These are phyloP conservation scores for Triticum urartu DNA, from an alignment of 176 grass and related monocot genomes.

Conservation along the genomic window DNA sequence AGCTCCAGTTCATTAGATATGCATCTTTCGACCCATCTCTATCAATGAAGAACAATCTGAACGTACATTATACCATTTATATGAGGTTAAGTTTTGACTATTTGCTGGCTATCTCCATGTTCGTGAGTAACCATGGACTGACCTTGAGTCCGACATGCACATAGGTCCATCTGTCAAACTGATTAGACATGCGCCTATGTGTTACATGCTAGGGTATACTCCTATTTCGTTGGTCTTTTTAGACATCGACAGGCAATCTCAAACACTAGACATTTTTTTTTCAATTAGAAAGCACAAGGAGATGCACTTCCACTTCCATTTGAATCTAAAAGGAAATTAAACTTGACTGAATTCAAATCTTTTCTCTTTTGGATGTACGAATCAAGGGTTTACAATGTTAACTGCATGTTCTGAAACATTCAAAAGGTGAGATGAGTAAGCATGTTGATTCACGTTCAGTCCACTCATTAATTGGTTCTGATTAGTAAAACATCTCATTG, in stretches of 20 bases:
- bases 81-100: not conserved
- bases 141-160: not conserved
- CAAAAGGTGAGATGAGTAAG: not conserved
- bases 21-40: constrained; percentile 6
- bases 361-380: not conserved
- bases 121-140: not conserved
- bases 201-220: not conserved
- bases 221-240: not conserved
- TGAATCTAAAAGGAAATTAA: not conserved
- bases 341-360: no score
- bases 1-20: not conserved
- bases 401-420: not conserved
- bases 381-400: not conserved
- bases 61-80: not conserved
- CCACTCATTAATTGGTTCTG: not conserved
- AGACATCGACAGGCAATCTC: not conserved
- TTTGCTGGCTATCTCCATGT: not conserved
- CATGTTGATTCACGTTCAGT: not conserved
- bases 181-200: not conserved
- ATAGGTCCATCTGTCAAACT: not conserved
- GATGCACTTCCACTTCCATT: not conserved
- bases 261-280: not conserved
- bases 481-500: not conserved
- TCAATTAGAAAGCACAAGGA: not conserved
- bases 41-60: not conserved